These are phyloP conservation scores for Fusarium camptoceras DNA, from an alignment of 2,329 filamentous ascomycete genomes.

Conservation along the genomic window DNA sequence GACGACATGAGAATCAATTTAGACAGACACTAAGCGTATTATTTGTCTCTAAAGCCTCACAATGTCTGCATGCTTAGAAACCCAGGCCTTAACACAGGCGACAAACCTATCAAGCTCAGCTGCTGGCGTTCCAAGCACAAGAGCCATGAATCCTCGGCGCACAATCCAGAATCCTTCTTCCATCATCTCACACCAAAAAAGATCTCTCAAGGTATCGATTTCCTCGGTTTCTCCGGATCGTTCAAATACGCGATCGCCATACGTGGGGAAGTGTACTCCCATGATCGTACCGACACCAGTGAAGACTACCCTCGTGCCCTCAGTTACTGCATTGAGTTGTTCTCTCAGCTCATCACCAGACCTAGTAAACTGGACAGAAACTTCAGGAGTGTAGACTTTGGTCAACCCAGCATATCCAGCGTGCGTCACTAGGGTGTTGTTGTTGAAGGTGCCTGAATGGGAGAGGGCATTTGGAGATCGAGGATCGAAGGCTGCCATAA, in stretches of 20 bases:
- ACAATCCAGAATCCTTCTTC: slow-evolving; percentile 58
- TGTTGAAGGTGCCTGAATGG: slow-evolving; percentile 76
- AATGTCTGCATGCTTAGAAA: slow-evolving; percentile 45
- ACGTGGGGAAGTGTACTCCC: slow-evolving; percentile 53
- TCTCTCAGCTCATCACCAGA: slow-evolving; percentile 48
- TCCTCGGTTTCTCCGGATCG: slow-evolving; percentile 50
- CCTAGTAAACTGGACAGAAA: slow-evolving; percentile 48
- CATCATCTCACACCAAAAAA: slow-evolving; percentile 62
- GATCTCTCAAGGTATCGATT: slow-evolving; percentile 50
- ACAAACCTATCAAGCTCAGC: slow-evolving; percentile 58
- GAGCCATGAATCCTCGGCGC: slow-evolving; percentile 55
- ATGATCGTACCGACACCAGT: slow-evolving; percentile 54
- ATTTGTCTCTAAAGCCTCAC: slow-evolving; percentile 1
- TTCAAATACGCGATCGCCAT: slow-evolving; percentile 45
- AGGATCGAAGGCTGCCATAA: slow-evolving; percentile 71
- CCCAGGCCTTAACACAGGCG: slow-evolving; percentile 50
- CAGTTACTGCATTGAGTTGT: slow-evolving; percentile 48
- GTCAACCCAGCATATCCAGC: slow-evolving; percentile 60
- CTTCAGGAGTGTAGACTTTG: slow-evolving; percentile 51
- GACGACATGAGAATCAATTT: background rate
- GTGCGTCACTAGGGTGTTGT: slow-evolving; percentile 71
- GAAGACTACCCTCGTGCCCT: slow-evolving; percentile 54
- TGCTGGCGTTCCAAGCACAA: slow-evolving; percentile 55
- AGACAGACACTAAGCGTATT: background rate
- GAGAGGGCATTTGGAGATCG: slow-evolving; percentile 54